Evolutionary conservation across 2,329 filamentous ascomycete species (phyloP), one percentile per base, ranked within the genome.

Genomic region (Aspergillus pseudotamarii): DNA sequence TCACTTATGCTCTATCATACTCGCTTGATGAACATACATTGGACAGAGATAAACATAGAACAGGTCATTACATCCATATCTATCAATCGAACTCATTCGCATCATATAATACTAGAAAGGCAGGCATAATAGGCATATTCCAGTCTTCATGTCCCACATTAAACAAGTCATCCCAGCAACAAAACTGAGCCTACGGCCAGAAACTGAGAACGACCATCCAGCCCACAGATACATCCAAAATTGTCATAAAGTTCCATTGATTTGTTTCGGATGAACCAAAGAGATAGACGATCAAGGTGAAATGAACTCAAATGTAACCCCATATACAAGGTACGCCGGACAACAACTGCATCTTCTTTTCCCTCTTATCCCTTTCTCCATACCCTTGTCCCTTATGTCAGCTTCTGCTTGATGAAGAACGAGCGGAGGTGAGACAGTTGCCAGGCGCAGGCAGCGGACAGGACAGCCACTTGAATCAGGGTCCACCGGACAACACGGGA

Each of bases 391-490:
- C 16, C 72, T 80, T 88, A 99, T 64, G 95, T 98, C 78, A 99
- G 89, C 86, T 99, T 99, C 84, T 98, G 94, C 87, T 99, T 99
- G 85, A 99, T 99, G 84, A 99, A 99, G 87, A 99, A 99, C 54
- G 92, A 91, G 71, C 95, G 88, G 72, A 99, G 86, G 81, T 99
- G 94, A 59, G 93, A 96, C 54, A 99, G 85, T 80, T 99, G 95
- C 95, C 95, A 99, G 65, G 93, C 92, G 81, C 95, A 99, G 38
- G 95, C 97, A 61, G 90, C 85, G 60, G 89, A 92, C 59, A 99
- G 84, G 43, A 98, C 88, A 58, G 89, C 86, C 64, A 98, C 83
- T 81, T 99, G 95, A 70, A 98, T 90, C 68, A 97, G 75, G 69
- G 95, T 94, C 94, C 95, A 99, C 71, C 93, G 89, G 57, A 98